These are phyloP conservation scores for Candida dendrica DNA, from an alignment of 805 yeast species.

Conservation along the genomic window DNA sequence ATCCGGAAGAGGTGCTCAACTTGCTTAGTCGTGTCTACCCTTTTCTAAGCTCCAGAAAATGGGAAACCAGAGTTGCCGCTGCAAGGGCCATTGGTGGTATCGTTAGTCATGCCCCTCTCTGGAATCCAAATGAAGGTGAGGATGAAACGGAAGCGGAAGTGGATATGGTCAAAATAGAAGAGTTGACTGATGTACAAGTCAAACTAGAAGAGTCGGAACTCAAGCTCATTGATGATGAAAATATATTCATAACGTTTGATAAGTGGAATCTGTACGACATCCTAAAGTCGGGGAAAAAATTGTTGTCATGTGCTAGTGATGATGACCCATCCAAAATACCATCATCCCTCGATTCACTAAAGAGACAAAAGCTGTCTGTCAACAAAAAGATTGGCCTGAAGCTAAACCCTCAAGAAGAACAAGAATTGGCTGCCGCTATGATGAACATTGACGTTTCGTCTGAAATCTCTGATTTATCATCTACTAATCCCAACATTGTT, in stretches of 20 bases:
- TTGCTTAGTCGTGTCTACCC: conserved; percentile 88
- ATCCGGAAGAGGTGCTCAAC: conserved; percentile 86
- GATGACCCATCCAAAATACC: conserved; percentile 20
- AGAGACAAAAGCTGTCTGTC: conserved; percentile 41
- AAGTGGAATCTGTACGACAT: conserved; percentile 44
- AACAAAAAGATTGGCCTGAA: conserved; percentile 36
- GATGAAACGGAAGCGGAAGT: no score
- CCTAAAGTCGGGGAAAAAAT: conserved; percentile 39
- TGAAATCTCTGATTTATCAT: background rate
- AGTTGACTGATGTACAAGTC: conserved; percentile 16
- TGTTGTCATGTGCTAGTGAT: conserved; percentile 27
- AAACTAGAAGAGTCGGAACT: conserved; percentile 12
- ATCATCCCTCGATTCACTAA: conserved; percentile 31
- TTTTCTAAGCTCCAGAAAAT: conserved; percentile 67
- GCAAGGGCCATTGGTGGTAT: conserved; percentile 94
- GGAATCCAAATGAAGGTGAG: conserved; percentile 68
- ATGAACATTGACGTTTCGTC: background rate
- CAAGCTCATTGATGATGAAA: conserved; percentile 25
- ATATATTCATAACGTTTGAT: conserved; percentile 36
- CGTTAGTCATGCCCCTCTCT: conserved; percentile 62
- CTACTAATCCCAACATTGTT: conserved; percentile 6
- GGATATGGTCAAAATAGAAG: conserved; percentile 17
- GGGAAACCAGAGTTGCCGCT: conserved; percentile 96
- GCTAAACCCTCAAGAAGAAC: conserved; percentile 21
- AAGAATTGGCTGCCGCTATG: conserved; percentile 5